Conservation (phyloP, 1,139 yeast species). For the Sugiyamaella pinicola region DNA sequence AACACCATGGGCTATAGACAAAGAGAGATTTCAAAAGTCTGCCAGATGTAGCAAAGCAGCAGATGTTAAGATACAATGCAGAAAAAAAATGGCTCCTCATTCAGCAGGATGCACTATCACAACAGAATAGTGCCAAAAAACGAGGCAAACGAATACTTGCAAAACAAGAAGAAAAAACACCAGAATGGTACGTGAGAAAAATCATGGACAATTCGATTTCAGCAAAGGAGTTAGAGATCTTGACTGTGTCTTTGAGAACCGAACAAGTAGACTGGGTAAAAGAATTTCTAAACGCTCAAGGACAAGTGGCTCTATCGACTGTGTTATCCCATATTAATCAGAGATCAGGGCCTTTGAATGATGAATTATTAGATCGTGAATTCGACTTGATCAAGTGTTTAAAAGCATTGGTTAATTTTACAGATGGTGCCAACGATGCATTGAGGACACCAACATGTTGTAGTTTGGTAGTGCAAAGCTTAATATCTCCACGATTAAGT, state of each 20-base stretch:
- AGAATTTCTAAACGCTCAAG: constrained; percentile 78
- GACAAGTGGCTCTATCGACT: constrained; percentile 79
- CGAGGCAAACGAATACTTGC: constrained; percentile 41
- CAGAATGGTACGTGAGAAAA: constrained; percentile 76
- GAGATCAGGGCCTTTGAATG: constrained; percentile 39
- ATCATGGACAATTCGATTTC: constrained; percentile 71
- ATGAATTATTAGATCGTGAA: constrained; percentile 58
- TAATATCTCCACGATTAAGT: constrained; percentile 62
- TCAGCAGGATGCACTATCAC: constrained; percentile 82
- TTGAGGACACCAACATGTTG: constrained; percentile 54
- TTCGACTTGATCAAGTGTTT: constrained; percentile 62
- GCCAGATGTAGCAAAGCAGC: constrained; percentile 75
- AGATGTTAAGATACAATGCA: constrained; percentile 71
- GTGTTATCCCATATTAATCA: constrained; percentile 52
- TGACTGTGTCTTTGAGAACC: constrained; percentile 89
- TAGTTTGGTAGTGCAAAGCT: constrained; percentile 61
- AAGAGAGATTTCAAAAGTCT: constrained; percentile 80
- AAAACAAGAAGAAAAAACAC: constrained; percentile 52
- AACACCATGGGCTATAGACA: background rate
- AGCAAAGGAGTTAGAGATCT: constrained; percentile 70
- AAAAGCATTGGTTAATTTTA: constrained; percentile 58
- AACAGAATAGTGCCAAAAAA: constrained; percentile 59
- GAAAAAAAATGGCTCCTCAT: constrained; percentile 92
- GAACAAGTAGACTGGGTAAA: constrained; percentile 93
- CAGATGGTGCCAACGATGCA: constrained; percentile 60